phyloP scores from a whole-genome alignment of 345 rosid species.

The Noccaea bulbosa region DNA sequence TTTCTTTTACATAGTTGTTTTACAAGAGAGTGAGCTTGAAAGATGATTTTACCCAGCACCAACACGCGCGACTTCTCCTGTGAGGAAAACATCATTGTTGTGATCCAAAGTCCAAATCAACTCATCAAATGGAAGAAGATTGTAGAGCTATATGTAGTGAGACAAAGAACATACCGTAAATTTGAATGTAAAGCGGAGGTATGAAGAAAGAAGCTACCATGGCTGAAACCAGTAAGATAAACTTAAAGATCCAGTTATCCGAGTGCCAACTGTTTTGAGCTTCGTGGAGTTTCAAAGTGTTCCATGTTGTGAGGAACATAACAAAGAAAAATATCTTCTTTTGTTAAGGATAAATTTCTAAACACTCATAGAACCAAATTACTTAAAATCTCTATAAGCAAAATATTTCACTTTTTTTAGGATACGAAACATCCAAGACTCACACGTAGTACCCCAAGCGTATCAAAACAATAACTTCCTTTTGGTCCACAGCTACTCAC shows the following conservation, averaged over 20 bases:
- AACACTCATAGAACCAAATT: too few species aligned
- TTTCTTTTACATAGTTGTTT: background rate
- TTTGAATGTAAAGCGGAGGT: conserved; percentile 60
- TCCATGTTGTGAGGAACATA: conserved; percentile 68
- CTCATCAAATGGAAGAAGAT: background rate
- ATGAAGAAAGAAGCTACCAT: conserved; percentile 65
- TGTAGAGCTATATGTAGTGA: conserved; percentile 1
- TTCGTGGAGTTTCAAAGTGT: conserved; percentile 61
- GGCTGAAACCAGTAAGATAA: conserved; percentile 51
- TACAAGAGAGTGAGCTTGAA: background rate
- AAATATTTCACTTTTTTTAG: too few species aligned
- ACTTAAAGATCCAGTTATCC: conserved; percentile 65
- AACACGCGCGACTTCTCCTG: conserved; percentile 88
- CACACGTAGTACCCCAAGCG: conserved; percentile 84
- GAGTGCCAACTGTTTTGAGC: conserved; percentile 76
- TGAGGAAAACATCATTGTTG: conserved; percentile 14
- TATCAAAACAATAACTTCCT: conserved; percentile 64
- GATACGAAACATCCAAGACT: conserved; percentile 96
- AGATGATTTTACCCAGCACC: conserved; percentile 75
- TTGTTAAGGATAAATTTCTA: conserved; percentile 19
- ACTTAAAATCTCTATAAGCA: too few species aligned
- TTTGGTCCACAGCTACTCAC: conserved; percentile 64
- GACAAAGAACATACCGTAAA: conserved; percentile 62
- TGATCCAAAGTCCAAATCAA: background rate
- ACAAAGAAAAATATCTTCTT: conserved; percentile 76